phyloP scores from a whole-genome alignment of 805 yeast genomes.

The Candida arabinofermentans region DNA sequence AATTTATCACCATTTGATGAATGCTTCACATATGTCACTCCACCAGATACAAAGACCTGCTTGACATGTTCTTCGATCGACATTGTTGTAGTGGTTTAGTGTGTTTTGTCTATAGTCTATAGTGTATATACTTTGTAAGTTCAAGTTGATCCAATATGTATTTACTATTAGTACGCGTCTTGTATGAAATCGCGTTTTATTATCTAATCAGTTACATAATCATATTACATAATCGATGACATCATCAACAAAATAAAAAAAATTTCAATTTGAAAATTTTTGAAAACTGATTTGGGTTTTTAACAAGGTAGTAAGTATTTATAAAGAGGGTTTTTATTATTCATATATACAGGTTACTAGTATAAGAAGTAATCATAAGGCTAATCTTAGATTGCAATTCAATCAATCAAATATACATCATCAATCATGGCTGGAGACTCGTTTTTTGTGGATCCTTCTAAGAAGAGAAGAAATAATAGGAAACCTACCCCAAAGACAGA shows the following conservation, averaged over 20 bases:
- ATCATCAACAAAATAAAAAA: not conserved
- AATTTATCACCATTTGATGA: constrained; percentile 31
- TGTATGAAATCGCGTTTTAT: too few relatives aligned
- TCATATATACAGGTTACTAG: too few relatives aligned
- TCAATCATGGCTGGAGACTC: constrained; percentile 52
- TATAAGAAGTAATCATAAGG: too few relatives aligned
- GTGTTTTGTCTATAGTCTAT: too few relatives aligned
- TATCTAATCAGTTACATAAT: too few relatives aligned
- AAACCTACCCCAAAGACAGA: constrained; percentile 12
- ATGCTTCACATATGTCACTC: constrained; percentile 21
- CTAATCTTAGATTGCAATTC: too few relatives aligned
- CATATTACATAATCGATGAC: too few relatives aligned
- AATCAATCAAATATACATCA: too few relatives aligned
- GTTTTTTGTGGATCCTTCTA: constrained; percentile 57
- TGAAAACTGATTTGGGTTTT: not conserved
- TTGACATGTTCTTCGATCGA: constrained; percentile 24
- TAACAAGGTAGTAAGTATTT: not conserved
- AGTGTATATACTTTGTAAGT: too few relatives aligned
- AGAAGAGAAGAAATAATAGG: constrained; percentile 39
- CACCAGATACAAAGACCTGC: constrained; percentile 29
- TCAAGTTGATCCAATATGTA: too few relatives aligned
- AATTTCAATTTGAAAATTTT: constrained; percentile 3
- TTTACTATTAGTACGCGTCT: too few relatives aligned
- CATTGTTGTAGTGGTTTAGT: too few relatives aligned
- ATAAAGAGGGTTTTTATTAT: not conserved